A percentile compares a stretch with the other conserved stretches of the same genome.
Evolutionary conservation across 371 early-diverging fungal genomes (phyloP).

Genomic region (Sporodiniella umbellata): DNA sequence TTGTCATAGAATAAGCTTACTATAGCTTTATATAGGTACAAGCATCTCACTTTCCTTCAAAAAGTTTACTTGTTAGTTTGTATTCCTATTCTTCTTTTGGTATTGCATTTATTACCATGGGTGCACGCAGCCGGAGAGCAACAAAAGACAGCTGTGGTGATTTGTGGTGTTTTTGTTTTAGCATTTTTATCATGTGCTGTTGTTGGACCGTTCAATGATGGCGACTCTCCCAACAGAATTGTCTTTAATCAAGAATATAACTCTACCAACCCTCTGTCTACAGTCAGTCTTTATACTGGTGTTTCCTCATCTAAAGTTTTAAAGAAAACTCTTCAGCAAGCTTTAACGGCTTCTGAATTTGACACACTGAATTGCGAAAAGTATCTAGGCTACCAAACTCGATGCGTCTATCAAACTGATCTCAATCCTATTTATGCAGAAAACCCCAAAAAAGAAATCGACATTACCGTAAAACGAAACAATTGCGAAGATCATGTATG

Average conservation of each 20-base stretch:
- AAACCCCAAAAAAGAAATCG: constrained; percentile 7
- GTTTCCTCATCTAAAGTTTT: constrained; percentile 8
- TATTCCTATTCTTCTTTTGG: constrained; percentile 16
- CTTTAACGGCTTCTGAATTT: constrained; percentile 9
- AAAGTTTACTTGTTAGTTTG: constrained; percentile 28
- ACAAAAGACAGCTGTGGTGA: constrained; percentile 3
- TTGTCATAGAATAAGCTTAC: neutral
- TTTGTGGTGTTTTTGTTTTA: constrained; percentile 9
- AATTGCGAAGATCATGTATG: constrained; percentile 5
- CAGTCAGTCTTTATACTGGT: constrained; percentile 21
- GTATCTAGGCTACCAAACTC: constrained; percentile 15
- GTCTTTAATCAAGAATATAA: constrained; percentile 29
- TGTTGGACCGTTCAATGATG: constrained; percentile 17
- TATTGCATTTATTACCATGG: constrained; percentile 32
- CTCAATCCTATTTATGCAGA: constrained; percentile 18
- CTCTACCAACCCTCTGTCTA: constrained; percentile 15
- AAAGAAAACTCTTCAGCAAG: constrained; percentile 8
- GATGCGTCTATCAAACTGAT: constrained; percentile 14
- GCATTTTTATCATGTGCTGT: constrained; percentile 10
- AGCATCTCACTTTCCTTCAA: constrained; percentile 19
- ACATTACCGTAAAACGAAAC: neutral
- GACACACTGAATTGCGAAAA: constrained; percentile 8
- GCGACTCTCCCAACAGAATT: constrained; percentile 23
- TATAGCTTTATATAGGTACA: neutral
- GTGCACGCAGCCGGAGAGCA: constrained; percentile 24